These are phyloP conservation scores for Garcia nutans DNA, from an alignment of 345 rosid genomes.

Conservation along the genomic window DNA sequence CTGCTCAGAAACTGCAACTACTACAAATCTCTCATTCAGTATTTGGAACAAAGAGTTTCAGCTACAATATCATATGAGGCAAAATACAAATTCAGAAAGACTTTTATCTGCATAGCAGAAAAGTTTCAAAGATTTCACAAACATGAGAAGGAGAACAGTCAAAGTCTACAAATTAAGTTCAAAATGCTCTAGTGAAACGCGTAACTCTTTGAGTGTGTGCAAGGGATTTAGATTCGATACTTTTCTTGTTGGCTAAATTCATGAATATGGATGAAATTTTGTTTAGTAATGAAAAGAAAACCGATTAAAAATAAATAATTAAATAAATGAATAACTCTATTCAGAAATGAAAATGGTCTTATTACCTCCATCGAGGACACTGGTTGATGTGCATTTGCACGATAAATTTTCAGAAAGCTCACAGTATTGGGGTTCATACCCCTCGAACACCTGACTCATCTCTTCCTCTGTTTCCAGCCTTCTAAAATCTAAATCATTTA, in stretches of 20 bases:
- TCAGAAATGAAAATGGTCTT: neutral
- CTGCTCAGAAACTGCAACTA: neutral
- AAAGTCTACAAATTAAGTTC: too few species aligned
- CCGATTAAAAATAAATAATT: neutral
- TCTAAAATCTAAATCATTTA: neutral
- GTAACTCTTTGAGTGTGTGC: too few species aligned
- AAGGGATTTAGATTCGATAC: too few species aligned
- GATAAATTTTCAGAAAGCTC: conserved; percentile 23
- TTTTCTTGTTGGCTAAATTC: too few species aligned
- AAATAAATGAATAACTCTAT: neutral
- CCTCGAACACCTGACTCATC: conserved; percentile 20
- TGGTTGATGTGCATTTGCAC: conserved; percentile 16
- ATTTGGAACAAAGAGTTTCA: neutral
- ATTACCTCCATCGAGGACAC: conserved; percentile 22
- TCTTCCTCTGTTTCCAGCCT: neutral
- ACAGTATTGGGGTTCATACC: conserved; percentile 18
- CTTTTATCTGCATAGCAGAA: too few species aligned
- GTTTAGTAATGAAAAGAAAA: too few species aligned
- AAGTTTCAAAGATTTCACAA: too few species aligned
- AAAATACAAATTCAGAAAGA: too few species aligned
- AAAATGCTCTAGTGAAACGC: too few species aligned
- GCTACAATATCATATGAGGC: neutral
- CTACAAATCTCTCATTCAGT: neutral
- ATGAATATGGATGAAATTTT: too few species aligned
- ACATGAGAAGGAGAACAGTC: too few species aligned